Base-by-base conservation (phyloP, 2,329 filamentous ascomycete species). In the Aureobasidium vineae region DNA sequence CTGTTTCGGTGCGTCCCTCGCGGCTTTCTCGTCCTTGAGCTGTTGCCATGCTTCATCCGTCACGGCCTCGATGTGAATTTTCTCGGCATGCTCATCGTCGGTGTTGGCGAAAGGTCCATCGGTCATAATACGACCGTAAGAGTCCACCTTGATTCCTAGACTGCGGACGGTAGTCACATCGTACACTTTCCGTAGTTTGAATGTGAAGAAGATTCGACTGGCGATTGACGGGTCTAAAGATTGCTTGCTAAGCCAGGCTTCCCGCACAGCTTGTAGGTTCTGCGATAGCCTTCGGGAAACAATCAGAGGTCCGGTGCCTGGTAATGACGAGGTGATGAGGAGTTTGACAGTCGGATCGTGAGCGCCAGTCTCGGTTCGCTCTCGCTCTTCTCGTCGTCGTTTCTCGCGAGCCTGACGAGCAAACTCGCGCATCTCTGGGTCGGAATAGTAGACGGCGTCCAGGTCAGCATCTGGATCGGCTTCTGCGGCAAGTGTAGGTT, bases 21-120 rank as follows among this genome's bases (percentile, higher is more conserved):
- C 54, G 65, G 13, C 61, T 70, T 86, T 84, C 68, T 83, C 79
- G 38, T 80, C 78, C 61, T 78, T 77, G 69, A 83, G 79, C 72
- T 84, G 79, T 66, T 77, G 77, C 52, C 86, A 89, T 1, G 85
- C 76, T 13, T 89, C 86, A 8, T 86, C 81, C 0, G 90, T 94
- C 84, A 90, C 91, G 7, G 89, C 90, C 75, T 93, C 88, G 69
- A 96, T 83, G 70, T 89, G 84, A n/a, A 96, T 83, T 63, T 84
- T 84, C 8, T 81, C 77, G 11, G 82, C 81, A 15, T 82, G 81
- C 28, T 83, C 82, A 33, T 70, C 70, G 31, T 84, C 82, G 3
- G 81, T 76, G 63, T 84, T 83, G 1, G 84, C 82, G 26, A 81
- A 80, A 5, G 82, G 76, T n/a, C 74, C 71, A 63, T 74, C 73